A percentile compares a stretch with the other conserved stretches of the same genome.
Conservation (phyloP, 192 early-diverging fungal species). For the Coemansia umbellata region DNA sequence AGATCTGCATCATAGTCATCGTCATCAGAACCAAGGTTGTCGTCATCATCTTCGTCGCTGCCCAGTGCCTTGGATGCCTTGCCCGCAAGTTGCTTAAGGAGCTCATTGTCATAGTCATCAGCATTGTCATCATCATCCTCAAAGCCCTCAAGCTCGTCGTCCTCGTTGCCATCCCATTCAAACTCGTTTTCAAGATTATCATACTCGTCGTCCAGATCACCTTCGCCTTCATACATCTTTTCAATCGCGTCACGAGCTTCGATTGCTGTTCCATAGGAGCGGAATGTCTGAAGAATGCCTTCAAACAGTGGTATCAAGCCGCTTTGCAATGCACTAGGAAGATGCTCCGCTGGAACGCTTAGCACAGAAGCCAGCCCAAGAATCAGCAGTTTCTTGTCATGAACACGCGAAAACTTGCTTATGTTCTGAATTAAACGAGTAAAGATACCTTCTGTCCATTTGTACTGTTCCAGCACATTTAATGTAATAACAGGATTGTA, state of each 20-base stretch:
- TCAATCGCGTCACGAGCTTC: conserved; percentile 47
- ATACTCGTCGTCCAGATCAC: conserved; percentile 29
- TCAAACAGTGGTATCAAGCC: conserved; percentile 75
- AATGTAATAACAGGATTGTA: conserved; percentile 83
- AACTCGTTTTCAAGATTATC: conserved; percentile 19
- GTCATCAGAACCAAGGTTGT: conserved; percentile 38
- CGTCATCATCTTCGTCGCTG: conserved; percentile 51
- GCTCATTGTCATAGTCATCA: conserved; percentile 62
- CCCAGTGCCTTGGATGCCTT: conserved; percentile 51
- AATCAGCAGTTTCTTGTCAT: conserved; percentile 93
- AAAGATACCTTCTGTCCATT: conserved; percentile 76
- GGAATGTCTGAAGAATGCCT: conserved; percentile 68
- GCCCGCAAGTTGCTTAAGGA: conserved; percentile 56
- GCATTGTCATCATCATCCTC: conserved; percentile 56
- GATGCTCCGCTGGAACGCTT: conserved; percentile 61
- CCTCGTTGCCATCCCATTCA: conserved; percentile 43
- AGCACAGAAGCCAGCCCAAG: conserved; percentile 72
- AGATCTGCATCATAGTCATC: conserved; percentile 63
- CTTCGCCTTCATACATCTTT: conserved; percentile 37
- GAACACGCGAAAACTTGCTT: conserved; percentile 75
- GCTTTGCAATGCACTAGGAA: conserved; percentile 67
- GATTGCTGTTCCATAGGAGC: conserved; percentile 63
- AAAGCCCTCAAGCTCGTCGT: conserved; percentile 55
- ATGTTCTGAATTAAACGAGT: conserved; percentile 71
- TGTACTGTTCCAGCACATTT: conserved; percentile 70